A percentile compares a stretch with the other conserved stretches of the same genome.
Conservation (phyloP, 129 eudicot species). For the Flaveria ramosissima region DNA sequence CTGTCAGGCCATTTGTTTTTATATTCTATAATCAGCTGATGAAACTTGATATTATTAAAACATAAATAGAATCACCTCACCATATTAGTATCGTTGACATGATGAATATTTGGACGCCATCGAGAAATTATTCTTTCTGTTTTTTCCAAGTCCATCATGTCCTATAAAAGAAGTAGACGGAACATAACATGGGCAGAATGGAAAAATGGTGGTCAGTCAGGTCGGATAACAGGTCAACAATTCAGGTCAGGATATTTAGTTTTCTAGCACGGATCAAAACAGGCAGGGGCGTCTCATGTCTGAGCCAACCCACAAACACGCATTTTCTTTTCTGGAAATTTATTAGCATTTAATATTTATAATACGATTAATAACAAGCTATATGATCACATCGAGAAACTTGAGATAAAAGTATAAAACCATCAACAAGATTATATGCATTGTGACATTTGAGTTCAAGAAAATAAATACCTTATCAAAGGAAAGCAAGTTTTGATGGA, state of each 20-base stretch:
- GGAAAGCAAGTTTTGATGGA: conserved; percentile 61
- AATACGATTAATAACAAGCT: neutral
- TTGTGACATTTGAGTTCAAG: conserved; percentile 4
- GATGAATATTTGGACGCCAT: conserved; percentile 76
- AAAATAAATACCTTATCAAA: conserved; percentile 73
- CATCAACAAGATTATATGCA: neutral
- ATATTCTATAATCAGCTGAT: conserved; percentile 1
- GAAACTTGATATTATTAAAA: neutral
- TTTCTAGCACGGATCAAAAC: neutral
- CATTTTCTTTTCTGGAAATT: neutral
- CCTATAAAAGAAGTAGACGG: conserved; percentile 41
- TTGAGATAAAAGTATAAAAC: neutral
- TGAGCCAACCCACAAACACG: neutral
- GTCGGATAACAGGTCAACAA: no score
- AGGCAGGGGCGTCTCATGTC: neutral
- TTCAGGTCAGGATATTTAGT: no score
- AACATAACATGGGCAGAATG: neutral
- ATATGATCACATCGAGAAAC: neutral
- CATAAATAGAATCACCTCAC: conserved; percentile 39
- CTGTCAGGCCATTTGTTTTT: conserved; percentile 39
- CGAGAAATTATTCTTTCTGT: conserved; percentile 60
- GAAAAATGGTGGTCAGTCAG: neutral
- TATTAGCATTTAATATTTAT: neutral
- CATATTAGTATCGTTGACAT: conserved; percentile 67
- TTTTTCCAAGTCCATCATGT: conserved; percentile 89